Evolutionary conservation across 106 monocot species (phyloP).

Genomic region (Hemerocallis citrina): DNA sequence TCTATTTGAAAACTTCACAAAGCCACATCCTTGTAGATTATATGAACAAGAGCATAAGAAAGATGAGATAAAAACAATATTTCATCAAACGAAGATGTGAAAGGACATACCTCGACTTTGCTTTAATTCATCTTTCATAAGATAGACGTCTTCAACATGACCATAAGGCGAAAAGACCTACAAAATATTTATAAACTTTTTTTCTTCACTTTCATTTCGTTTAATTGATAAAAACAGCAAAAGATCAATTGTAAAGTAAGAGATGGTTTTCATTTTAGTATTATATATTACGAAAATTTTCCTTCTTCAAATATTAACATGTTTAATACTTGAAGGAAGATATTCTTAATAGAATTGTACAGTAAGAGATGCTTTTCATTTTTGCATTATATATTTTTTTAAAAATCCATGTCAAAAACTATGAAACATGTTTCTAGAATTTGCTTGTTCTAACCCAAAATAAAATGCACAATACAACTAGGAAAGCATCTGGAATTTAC

Average conservation of each 20-base stretch:
- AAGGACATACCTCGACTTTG: slow-evolving; percentile 79
- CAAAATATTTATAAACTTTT: slow-evolving; percentile 12
- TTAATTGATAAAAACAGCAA: not conserved
- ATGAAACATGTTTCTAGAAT: not conserved
- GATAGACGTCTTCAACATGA: slow-evolving; percentile 92
- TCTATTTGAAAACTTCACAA: slow-evolving; percentile 85
- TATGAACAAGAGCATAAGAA: slow-evolving; percentile 5
- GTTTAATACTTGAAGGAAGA: too few relatives aligned
- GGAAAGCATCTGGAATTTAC: not conserved
- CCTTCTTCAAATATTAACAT: too few relatives aligned
- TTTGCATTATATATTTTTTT: not conserved
- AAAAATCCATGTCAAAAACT: not conserved
- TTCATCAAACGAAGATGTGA: not conserved
- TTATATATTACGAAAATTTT: not conserved
- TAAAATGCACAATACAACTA: not conserved
- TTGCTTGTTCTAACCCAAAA: not conserved
- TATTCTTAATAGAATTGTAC: not conserved
- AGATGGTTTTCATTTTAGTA: not conserved
- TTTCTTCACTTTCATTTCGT: too few relatives aligned
- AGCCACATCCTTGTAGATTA: slow-evolving; percentile 75
- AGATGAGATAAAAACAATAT: slow-evolving; percentile 1
- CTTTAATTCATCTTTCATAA: slow-evolving; percentile 90
- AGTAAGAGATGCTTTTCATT: too few relatives aligned
- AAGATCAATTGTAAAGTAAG: not conserved
- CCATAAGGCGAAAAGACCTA: slow-evolving; percentile 96